These are phyloP conservation scores for Ceratobasidium sp. DNA, from an alignment of 1,284 basidiomycete genomes.

Conservation along the genomic window DNA sequence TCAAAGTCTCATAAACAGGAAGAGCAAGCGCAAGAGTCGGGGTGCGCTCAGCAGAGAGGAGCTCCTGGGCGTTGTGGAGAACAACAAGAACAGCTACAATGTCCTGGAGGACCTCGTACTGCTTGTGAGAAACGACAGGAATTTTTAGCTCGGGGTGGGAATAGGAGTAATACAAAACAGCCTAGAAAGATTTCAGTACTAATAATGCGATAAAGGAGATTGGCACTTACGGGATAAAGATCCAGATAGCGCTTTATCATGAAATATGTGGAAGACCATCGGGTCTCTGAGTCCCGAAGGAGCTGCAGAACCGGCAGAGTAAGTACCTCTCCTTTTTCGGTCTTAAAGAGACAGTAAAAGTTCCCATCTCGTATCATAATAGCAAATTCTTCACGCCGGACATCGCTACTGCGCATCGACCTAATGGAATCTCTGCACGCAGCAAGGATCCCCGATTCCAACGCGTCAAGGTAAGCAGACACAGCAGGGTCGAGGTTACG, in stretches of 20 bases:
- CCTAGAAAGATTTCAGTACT: background rate
- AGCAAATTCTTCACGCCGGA: conserved; percentile 16
- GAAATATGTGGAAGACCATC: conserved; percentile 25
- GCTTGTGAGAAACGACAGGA: background rate
- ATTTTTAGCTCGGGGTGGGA: conserved; percentile 13
- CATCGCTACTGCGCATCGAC: conserved; percentile 6
- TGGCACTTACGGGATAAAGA: conserved; percentile 13
- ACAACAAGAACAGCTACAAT: conserved; percentile 12
- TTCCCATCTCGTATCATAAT: background rate
- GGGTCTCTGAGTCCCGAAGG: conserved; percentile 19
- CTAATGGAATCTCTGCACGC: conserved; percentile 1
- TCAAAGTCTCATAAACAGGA: conserved; percentile 41
- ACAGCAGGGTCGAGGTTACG: background rate
- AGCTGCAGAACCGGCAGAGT: conserved; percentile 16
- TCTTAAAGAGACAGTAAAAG: conserved; percentile 1
- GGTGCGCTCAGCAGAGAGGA: conserved; percentile 43
- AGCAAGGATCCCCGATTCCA: conserved; percentile 1
- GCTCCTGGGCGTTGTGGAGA: conserved; percentile 38
- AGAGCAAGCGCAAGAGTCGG: conserved; percentile 43
- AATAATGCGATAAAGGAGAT: background rate
- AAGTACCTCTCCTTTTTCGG: background rate
- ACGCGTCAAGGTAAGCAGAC: background rate
- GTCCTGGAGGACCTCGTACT: conserved; percentile 32
- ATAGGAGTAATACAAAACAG: background rate
- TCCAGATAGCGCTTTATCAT: conserved; percentile 25